Percentiles rank a stretch among this genome's conserved stretches.
phyloP scores from a whole-genome alignment of 345 rosid species.

The Ailanthus altissimus region DNA sequence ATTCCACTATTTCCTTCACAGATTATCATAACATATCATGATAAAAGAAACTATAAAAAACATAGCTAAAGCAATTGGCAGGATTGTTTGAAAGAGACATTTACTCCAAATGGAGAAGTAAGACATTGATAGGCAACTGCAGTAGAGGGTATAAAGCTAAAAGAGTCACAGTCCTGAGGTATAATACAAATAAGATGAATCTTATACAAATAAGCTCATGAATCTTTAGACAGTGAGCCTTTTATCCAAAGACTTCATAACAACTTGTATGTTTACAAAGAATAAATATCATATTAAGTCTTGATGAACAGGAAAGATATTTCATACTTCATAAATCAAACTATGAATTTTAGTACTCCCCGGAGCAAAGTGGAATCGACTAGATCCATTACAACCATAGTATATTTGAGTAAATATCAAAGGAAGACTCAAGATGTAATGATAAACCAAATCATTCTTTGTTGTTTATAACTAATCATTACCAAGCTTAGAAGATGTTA shows the following conservation, averaged over 20 bases:
- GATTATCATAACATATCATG: neutral
- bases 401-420: neutral
- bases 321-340: neutral
- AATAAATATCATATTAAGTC: neutral
- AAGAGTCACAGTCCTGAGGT: neutral
- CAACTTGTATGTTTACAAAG: neutral
- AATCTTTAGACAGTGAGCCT: neutral
- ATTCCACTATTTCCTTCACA: conserved; percentile 10
- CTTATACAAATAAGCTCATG: too few relatives aligned
- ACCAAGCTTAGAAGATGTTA: neutral
- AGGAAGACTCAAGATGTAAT: neutral
- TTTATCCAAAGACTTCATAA: neutral
- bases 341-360: neutral
- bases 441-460: neutral
- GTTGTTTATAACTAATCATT: neutral
- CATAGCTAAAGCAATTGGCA: neutral
- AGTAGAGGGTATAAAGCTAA: neutral
- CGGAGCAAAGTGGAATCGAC: neutral
- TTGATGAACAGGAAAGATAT: neutral
- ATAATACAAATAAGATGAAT: neutral
- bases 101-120: neutral
- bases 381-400: neutral
- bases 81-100: neutral
- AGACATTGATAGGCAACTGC: neutral
- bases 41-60: neutral